Base-by-base conservation (phyloP, 2,329 filamentous ascomycete species). In the Arachnomyces sp. region DNA sequence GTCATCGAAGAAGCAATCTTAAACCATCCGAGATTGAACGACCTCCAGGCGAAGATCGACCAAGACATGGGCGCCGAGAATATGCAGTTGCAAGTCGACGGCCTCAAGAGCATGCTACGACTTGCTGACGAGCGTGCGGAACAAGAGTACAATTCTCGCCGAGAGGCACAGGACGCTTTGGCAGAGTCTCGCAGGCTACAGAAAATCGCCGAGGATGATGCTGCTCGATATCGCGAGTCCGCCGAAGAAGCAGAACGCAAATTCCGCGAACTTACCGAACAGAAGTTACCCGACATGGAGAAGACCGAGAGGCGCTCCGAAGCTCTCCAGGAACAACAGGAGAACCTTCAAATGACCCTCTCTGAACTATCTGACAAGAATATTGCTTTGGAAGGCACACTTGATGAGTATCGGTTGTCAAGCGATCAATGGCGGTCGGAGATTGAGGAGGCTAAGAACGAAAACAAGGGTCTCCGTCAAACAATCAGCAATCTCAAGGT, bases 381-480 rank as follows among this genome's bases (percentile, higher is more conserved):
- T 45, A 73, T 76, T 35, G 71, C 74, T 6, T 66, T 82, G 16
- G 71, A 80, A 46, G 74, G 68, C 38, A 81, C 75, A 2, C 61
- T 82, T 7, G 74, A 80, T 44, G 79, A 84, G 54, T 81, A 84
- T 54, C 75, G 78, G 31, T 57, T 73, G 11, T 76, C 75, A 3
- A 73, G 71, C 37, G 71, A 73, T 48, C 74, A 75, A 48, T 78
- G 77, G 69, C 73, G 74, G 34, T 64, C 70, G 33, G 74, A 81
- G 44, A 68, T 78, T 7, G 73, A 81, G 36, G 65, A 73, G 25
- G 70, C 70, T 34, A 73, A 71, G 48, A 62, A 65, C 32, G 74
- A 78, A 48, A 88, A 86, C 51, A 86, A 83, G 60, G 81, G 83
- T 48, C 70, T 95, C 42, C 80, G 81, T 51, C 80, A 77, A 56